Evolutionary conservation across 805 yeast genomes (phyloP).

Genomic region (Candida maesae): DNA sequence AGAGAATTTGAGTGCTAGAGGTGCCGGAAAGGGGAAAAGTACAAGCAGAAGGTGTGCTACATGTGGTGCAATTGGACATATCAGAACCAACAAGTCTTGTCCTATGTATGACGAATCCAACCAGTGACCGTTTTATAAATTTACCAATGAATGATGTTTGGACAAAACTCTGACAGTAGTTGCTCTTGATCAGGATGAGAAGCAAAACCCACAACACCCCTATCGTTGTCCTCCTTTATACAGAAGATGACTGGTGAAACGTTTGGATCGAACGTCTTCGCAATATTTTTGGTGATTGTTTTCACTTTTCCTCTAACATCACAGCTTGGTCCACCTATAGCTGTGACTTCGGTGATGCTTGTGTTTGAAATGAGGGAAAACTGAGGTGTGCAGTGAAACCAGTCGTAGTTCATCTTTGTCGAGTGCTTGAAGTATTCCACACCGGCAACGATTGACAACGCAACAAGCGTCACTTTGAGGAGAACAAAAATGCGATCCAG

Average conservation of each 20-base stretch:
- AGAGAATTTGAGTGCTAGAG: slow-evolving; percentile 29
- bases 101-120: slow-evolving; percentile 68
- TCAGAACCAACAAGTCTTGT: slow-evolving; percentile 82
- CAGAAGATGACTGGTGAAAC: slow-evolving; percentile 34
- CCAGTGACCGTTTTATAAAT: slow-evolving; percentile 9
- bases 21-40: slow-evolving; percentile 32
- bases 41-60: slow-evolving; percentile 82
- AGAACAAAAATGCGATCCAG: slow-evolving; percentile 21
- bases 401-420: slow-evolving; percentile 38
- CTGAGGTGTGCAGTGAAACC: slow-evolving; percentile 42
- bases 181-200: slow-evolving; percentile 18
- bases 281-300: slow-evolving; percentile 35
- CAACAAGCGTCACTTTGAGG: slow-evolving; percentile 27
- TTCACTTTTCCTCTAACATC: slow-evolving; percentile 42
- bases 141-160: slow-evolving; percentile 27
- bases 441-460: slow-evolving; percentile 34
- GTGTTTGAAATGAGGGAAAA: slow-evolving; percentile 24
- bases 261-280: slow-evolving; percentile 38
- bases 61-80: slow-evolving; percentile 95
- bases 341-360: slow-evolving; percentile 30
- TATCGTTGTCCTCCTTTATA: slow-evolving; percentile 30
- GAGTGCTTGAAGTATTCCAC: slow-evolving; percentile 41
- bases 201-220: slow-evolving; percentile 21
- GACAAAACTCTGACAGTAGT: slow-evolving; percentile 16
- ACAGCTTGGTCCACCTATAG: slow-evolving; percentile 42